Base-by-base conservation (phyloP, 139 green algal species). In the Coccomyxa sp. region DNA sequence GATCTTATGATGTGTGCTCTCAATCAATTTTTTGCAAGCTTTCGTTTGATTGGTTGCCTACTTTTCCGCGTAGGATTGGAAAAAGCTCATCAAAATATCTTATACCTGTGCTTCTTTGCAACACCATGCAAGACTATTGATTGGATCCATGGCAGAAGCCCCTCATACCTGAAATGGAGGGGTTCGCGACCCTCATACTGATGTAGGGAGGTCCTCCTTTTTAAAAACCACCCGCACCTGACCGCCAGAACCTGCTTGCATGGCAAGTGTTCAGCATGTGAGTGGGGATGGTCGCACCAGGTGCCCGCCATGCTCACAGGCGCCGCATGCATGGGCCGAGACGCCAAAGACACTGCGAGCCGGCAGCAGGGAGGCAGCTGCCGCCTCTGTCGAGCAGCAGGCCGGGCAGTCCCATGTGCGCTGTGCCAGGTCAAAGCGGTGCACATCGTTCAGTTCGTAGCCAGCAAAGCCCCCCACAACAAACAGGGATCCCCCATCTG, bases 391-490 rank as follows among this genome's bases (percentile, higher is more conserved):
- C 27, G 63, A 71, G 67, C 81, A 88, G 81, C 81, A 88, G 38
- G 32, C 13, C 16, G 78, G 59, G 80, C 79, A 82, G 74, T 74
- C 67, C 85, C 90, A 93, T 10, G 68, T 74, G 31, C 77, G 28
- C 66, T 31, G 75, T 27, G 10, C 27, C 18, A 79, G 28, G 63
- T 87, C 78, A 68, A 82, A 88, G 21, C 79, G 68, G n/a, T 84
- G 71, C 71, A 86, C 75, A 45, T 88, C 84, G 13, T 76, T 59
- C 58, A 86, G 82, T 82, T 91, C 88, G 0, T 81, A 32, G 27
- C 90, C 88, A 27, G 84, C 79, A 76, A 92, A 92, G 58, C 88
- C 90, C 0, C 77, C 90, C 13, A 93, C 45, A 21, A 93, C 84
- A 59, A 81, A 89, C 59, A 91, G 82, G 13, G 59, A 28, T 18